A percentile compares a stretch with the other conserved stretches of the same genome.
Evolutionary conservation across 208 protist species (phyloP).

Genomic region (Spongospora subterranea): DNA sequence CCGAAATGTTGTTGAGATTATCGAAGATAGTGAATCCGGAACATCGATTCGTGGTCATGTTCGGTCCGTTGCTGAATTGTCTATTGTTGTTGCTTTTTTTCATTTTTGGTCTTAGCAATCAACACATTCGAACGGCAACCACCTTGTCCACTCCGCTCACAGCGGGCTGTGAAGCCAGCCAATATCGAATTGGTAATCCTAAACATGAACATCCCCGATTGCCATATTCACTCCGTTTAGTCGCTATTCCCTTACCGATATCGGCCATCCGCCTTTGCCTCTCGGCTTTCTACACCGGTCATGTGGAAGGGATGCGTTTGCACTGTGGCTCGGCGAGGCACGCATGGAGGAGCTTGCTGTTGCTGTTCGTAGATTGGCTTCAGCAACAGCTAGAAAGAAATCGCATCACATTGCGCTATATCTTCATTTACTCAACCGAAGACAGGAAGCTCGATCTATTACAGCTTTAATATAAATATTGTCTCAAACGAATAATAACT

Average conservation of each 20-base stretch:
- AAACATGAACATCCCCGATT: background rate
- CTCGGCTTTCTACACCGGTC: background rate
- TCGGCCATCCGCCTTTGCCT: background rate
- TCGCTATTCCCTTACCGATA: background rate
- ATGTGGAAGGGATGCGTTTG: background rate
- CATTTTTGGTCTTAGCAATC: background rate
- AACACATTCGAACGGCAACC: slow-evolving; percentile 19
- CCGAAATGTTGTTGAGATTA: background rate
- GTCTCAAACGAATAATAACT: no score
- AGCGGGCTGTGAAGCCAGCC: background rate
- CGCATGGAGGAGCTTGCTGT: background rate
- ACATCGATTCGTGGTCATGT: background rate
- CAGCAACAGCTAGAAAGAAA: background rate
- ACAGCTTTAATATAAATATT: slow-evolving; percentile 44
- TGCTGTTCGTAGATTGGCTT: background rate
- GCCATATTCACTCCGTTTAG: background rate
- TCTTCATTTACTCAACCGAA: slow-evolving; percentile 1
- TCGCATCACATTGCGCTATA: slow-evolving; percentile 18
- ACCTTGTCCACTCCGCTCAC: background rate
- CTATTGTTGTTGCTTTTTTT: background rate
- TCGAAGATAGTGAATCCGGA: background rate
- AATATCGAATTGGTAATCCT: slow-evolving; percentile 13
- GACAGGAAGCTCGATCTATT: slow-evolving; percentile 7
- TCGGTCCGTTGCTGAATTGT: background rate
- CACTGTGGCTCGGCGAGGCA: background rate